Conservation (phyloP, 805 yeast genomes). For the Tetrapisispora arboricola region DNA sequence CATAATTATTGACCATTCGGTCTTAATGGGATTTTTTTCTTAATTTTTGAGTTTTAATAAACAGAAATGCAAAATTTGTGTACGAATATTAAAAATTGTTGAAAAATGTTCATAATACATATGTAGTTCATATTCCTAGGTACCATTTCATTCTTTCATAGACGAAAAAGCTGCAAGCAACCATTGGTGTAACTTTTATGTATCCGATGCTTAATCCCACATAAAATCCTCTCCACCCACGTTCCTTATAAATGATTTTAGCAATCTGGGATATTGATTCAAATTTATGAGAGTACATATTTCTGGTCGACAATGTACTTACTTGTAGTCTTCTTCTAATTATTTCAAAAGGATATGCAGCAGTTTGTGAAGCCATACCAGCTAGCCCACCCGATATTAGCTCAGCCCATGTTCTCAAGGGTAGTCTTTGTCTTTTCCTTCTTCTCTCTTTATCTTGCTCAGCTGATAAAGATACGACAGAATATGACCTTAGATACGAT, state of each 20-base stretch:
- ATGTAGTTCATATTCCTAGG: conserved; percentile 48
- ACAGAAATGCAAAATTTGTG: too few species aligned
- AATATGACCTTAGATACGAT: conserved; percentile 41
- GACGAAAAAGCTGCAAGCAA: conserved; percentile 89
- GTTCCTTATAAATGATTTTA: conserved; percentile 50
- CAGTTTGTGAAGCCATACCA: conserved; percentile 90
- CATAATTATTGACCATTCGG: too few species aligned
- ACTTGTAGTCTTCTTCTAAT: conserved; percentile 93
- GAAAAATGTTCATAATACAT: too few species aligned
- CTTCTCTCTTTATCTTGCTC: conserved; percentile 11
- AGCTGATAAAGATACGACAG: conserved; percentile 31
- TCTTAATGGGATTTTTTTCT: too few species aligned
- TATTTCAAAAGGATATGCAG: conserved; percentile 95
- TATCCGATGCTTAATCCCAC: conserved; percentile 95
- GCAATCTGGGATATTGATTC: conserved; percentile 32
- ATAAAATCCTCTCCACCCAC: conserved; percentile 80
- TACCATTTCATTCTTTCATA: conserved; percentile 75
- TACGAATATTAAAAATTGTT: too few species aligned
- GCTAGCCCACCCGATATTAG: conserved; percentile 91
- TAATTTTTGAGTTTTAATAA: too few species aligned
- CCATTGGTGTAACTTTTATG: conserved; percentile 93
- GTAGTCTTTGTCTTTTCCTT: conserved; percentile 36
- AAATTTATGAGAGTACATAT: conserved; percentile 35
- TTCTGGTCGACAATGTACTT: conserved; percentile 58
- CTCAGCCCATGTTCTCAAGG: conserved; percentile 86